Conservation (phyloP, 1,139 yeast genomes). For the Hansenula lynferdii region DNA sequence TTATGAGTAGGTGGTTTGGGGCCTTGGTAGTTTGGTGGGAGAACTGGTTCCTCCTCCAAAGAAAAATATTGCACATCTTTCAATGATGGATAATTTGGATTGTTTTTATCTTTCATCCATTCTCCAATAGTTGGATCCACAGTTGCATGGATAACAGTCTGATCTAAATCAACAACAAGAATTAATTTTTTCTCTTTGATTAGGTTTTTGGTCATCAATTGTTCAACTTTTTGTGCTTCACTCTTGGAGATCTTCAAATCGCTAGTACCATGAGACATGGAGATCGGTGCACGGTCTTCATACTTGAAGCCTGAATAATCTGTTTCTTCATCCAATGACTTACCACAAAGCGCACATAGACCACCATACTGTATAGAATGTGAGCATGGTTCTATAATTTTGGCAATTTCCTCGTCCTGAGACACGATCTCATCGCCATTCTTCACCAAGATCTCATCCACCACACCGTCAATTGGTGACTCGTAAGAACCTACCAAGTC, state of each 20-base stretch:
- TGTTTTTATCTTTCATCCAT: conserved; percentile 84
- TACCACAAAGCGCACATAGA: conserved; percentile 91
- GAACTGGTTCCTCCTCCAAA: conserved; percentile 67
- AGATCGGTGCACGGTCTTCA: conserved; percentile 74
- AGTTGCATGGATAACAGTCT: conserved; percentile 96
- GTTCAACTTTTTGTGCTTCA: conserved; percentile 86
- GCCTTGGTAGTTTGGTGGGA: conserved; percentile 53
- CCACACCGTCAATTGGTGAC: conserved; percentile 73
- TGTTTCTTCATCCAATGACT: conserved; percentile 71
- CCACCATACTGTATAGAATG: conserved; percentile 98
- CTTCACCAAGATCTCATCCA: conserved; percentile 44
- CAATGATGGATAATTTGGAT: conserved; percentile 81
- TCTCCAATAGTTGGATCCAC: conserved; percentile 97
- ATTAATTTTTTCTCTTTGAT: conserved; percentile 65
- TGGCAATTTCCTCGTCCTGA: conserved; percentile 43
- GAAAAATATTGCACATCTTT: conserved; percentile 77
- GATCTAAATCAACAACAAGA: conserved; percentile 93
- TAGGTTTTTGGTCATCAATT: conserved; percentile 56
- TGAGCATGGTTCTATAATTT: conserved; percentile 76
- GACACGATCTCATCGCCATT: conserved; percentile 59
- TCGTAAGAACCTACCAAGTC: conserved; percentile 72
- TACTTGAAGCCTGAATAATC: conserved; percentile 75
- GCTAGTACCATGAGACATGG: conserved; percentile 89
- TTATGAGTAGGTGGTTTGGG: conserved; percentile 49
- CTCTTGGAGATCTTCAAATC: conserved; percentile 77